Evolutionary conservation across 176 grass and related monocot genomes (phyloP), one percentile per base, ranked within the genome.

Genomic region (Dendrocalamus sinicus): DNA sequence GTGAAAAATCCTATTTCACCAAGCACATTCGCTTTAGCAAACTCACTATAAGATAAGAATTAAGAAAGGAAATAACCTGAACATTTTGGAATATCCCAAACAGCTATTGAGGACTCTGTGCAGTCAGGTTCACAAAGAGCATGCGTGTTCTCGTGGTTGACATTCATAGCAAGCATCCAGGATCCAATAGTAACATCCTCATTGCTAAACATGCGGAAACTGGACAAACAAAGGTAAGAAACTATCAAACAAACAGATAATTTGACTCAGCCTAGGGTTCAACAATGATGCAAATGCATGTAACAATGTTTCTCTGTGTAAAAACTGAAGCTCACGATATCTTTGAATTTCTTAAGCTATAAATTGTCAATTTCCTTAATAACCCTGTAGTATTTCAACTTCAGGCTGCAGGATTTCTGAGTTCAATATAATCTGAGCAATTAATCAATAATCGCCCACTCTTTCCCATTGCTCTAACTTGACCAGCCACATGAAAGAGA

Each of bases 151-250:
- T 99, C 97, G 69, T 99, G 93, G 86, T 96, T 99, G 4, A 96
- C 97, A 39, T 99, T 99, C 97, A 99, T 96, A 51, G 94, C 94
- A 70, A 96, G 94, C 97, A 99, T 99, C 97, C 97, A 99, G 17
- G 94, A 91, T 76, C 97, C 97, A 24, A 99, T 93, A 53, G 97
- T 96, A 72, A 99, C 94, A 66, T 99, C 97, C 79, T 99, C 97
- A 40, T 99, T 99, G 92, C 81, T 99, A 79, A 99, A 99, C 97
- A 99, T 99, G 16, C 97, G 92, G 89, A 99, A 96, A 84, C 97
- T 99, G 90, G 41, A 91, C 68, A 81, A 72, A 75, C 4, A 84
- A 14, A 45, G 47, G 55, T 22, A 72, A 64, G 46, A 60, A 86
- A 84, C 39, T 52, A 12, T 70, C 41, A 32, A 23, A 72, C 48